These are phyloP conservation scores for Bretschneidera sinensis DNA, from an alignment of 345 rosid species.

Conservation along the genomic window DNA sequence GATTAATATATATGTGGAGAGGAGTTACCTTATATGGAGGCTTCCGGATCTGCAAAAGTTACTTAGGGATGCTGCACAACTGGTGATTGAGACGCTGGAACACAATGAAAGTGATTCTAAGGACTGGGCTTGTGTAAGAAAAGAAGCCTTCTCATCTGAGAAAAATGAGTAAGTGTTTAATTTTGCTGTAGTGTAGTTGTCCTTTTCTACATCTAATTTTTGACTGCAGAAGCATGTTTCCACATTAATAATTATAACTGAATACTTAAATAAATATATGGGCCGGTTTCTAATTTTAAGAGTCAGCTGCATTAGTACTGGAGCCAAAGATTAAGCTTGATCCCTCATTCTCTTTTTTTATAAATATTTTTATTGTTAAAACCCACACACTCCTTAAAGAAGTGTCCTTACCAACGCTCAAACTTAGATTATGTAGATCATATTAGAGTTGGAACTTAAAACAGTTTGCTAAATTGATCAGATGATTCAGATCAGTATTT, in stretches of 20 bases:
- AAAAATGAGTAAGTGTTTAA: conserved; percentile 65
- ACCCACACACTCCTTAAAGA: no score
- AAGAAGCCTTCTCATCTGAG: conserved; percentile 74
- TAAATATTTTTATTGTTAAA: no score
- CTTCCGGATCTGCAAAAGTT: conserved; percentile 82
- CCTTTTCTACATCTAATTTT: neutral
- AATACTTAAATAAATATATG: neutral
- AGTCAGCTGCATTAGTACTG: conserved; percentile 5
- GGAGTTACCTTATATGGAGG: conserved; percentile 81
- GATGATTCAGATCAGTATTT: neutral
- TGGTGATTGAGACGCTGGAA: conserved; percentile 52
- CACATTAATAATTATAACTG: neutral
- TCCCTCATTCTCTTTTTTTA: no score
- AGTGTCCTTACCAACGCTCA: no score
- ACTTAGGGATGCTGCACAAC: conserved; percentile 49
- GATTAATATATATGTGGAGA: conserved; percentile 67
- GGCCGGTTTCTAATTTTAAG: neutral
- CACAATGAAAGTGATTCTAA: conserved; percentile 46
- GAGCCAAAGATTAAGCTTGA: neutral
- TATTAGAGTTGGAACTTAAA: neutral
- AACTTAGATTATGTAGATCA: neutral
- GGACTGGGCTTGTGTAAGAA: conserved; percentile 73
- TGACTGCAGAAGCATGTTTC: conserved; percentile 2
- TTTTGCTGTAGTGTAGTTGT: conserved; percentile 5
- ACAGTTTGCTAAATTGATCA: neutral